Base-by-base conservation (phyloP, 2,329 filamentous ascomycete genomes). In the Fusarium begoniae region DNA sequence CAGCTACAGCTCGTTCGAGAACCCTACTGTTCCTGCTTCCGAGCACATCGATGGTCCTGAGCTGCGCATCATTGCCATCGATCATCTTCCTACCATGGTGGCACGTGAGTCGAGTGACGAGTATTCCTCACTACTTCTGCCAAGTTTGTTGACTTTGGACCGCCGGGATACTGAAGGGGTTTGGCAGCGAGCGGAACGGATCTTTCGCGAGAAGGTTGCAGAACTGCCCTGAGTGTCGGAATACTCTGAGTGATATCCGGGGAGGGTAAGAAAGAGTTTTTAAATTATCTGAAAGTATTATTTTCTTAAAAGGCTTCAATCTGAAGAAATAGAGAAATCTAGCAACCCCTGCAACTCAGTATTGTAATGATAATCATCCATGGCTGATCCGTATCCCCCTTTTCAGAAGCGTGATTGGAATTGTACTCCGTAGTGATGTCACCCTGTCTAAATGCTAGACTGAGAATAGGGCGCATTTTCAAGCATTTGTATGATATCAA, bases 271-370 rank as follows among this genome's bases (percentile, higher is more conserved):
- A 37, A 37, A 0, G 17, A 11, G 6, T 10, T 10, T 37, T 17
- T 15, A 35, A 15, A 9, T 15, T 3, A 7, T 35, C 0, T 9
- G 1, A 3, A 0, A 4, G 15, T 35, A 35, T 35, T 17, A 4
- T 35, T 35, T 35, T 37, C 14, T 9, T 37, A 37, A 15, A 37
- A 37, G 8, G 15, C 15, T 17, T 9, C 35, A 37, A 17, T 9
- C 15, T 37, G 15, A 17, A 37, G 15, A 37, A 37, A 37, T 3
- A 37, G 35, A 37, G 35, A 17, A 37, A 17, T 37, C 35, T 37
- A 37, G 4, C 3, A 37, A 17, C 35, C 35, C 8, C 8, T 37
- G 15, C 35, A 17, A 37, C 15, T 37, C 8, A 37, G 15, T 37
- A 37, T 37, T 9, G 35, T 8, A 37, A 2, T 37, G 3, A 37